Percentiles rank a stretch among this genome's conserved stretches.
Evolutionary conservation across 371 early-diverging fungal species (phyloP).

Genomic region (Umbelopsis sp.): DNA sequence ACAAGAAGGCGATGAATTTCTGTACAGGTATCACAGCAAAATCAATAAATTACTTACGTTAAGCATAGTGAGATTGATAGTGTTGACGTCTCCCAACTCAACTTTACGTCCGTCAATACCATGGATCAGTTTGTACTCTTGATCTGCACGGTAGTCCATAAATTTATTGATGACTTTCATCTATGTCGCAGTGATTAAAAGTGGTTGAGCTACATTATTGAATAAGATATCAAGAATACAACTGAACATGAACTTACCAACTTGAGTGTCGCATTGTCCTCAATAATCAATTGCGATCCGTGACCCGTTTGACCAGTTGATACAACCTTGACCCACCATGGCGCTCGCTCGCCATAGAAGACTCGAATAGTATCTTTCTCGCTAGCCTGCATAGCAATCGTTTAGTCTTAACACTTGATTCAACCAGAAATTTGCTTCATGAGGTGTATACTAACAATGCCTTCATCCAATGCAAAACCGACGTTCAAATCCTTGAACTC

Average conservation of each 20-base stretch:
- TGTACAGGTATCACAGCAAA: background rate
- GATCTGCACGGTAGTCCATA: constrained; percentile 57
- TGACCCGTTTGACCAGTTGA: constrained; percentile 74
- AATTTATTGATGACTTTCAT: constrained; percentile 54
- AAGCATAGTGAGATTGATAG: constrained; percentile 74
- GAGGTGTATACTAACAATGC: constrained; percentile 25
- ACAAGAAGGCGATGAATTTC: background rate
- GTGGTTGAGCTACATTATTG: too few species aligned
- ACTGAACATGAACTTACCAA: constrained; percentile 37
- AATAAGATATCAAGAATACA: too few species aligned
- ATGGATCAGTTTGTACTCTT: constrained; percentile 51
- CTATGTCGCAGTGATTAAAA: background rate
- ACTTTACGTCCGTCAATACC: constrained; percentile 48
- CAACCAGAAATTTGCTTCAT: background rate
- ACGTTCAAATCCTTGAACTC: constrained; percentile 70
- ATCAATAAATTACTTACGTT: constrained; percentile 33
- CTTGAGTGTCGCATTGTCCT: constrained; percentile 68
- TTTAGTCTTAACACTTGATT: too few species aligned
- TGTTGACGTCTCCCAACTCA: constrained; percentile 78
- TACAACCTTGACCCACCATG: constrained; percentile 68
- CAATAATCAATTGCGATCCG: constrained; percentile 74
- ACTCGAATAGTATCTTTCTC: constrained; percentile 63
- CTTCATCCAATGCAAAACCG: constrained; percentile 84
- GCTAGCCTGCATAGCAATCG: constrained; percentile 32
- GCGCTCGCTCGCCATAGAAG: constrained; percentile 80